phyloP scores from a whole-genome alignment of 768 basidiomycete species.

The Xerocomellus intermedius region DNA sequence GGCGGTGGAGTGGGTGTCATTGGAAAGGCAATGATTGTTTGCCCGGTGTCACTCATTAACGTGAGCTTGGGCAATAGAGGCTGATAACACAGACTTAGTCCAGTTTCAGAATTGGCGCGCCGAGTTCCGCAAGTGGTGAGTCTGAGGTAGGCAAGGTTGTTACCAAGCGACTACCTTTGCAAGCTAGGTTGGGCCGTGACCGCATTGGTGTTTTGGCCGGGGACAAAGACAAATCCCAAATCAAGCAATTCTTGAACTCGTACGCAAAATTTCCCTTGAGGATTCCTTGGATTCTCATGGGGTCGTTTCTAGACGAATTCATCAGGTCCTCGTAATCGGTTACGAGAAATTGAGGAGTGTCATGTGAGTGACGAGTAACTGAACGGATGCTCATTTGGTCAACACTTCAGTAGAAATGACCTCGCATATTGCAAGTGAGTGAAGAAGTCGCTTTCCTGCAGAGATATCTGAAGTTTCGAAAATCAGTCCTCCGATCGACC shows the following conservation, averaged over 20 bases:
- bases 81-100: neutral
- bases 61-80: constrained; percentile 42
- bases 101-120: constrained; percentile 82
- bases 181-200: constrained; percentile 52
- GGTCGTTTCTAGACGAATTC: constrained; percentile 49
- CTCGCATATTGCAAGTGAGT: constrained; percentile 64
- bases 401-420: constrained; percentile 42
- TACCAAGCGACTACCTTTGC: neutral
- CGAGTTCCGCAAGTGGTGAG: constrained; percentile 94
- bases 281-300: neutral
- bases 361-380: constrained; percentile 51
- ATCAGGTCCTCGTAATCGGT: constrained; percentile 90
- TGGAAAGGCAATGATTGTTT: constrained; percentile 87
- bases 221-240: constrained; percentile 51
- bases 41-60: constrained; percentile 86
- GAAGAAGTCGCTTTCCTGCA: neutral
- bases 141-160: constrained; percentile 10
- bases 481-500: constrained; percentile 80
- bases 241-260: constrained; percentile 77
- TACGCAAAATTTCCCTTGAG: constrained; percentile 33
- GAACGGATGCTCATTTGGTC: neutral
- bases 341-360: constrained; percentile 88
- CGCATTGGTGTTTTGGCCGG: constrained; percentile 58
- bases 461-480: neutral
- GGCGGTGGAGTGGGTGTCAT: constrained; percentile 50